These are phyloP conservation scores for Pittosporum tobira DNA, from an alignment of 129 eudicot genomes.

Conservation along the genomic window DNA sequence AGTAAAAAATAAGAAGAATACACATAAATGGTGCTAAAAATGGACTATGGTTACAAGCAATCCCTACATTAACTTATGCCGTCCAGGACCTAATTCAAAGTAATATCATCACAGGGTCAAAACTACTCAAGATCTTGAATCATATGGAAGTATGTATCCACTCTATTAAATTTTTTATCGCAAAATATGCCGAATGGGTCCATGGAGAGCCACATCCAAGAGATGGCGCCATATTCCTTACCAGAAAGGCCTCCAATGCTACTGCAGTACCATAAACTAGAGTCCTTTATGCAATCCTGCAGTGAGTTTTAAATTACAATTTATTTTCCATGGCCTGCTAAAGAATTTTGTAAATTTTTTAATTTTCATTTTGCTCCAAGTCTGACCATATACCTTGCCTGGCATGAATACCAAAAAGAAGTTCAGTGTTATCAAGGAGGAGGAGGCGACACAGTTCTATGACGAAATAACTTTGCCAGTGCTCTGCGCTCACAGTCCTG, in stretches of 20 bases:
- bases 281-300: slow-evolving; percentile 1
- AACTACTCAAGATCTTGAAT: too few species aligned
- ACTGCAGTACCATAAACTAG: not conserved
- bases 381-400: slow-evolving; percentile 16
- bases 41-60: too few species aligned
- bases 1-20: not conserved
- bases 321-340: not conserved
- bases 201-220: slow-evolving; percentile 1
- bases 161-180: not conserved
- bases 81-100: not conserved
- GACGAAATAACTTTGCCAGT: slow-evolving; percentile 72
- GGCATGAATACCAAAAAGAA: slow-evolving; percentile 2
- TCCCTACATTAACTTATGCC: not conserved
- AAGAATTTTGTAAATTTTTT: not conserved
- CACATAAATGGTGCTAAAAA: not conserved
- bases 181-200: not conserved
- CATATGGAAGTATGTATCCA: too few species aligned
- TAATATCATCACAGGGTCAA: not conserved
- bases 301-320: not conserved
- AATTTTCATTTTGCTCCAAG: too few species aligned
- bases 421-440: slow-evolving; percentile 18
- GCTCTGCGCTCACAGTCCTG: slow-evolving; percentile 96
- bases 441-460: slow-evolving; percentile 38
- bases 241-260: not conserved
- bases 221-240: not conserved